Base-by-base conservation (phyloP, 2,329 filamentous ascomycete genomes). In the Amylocarpus encephaloides region DNA sequence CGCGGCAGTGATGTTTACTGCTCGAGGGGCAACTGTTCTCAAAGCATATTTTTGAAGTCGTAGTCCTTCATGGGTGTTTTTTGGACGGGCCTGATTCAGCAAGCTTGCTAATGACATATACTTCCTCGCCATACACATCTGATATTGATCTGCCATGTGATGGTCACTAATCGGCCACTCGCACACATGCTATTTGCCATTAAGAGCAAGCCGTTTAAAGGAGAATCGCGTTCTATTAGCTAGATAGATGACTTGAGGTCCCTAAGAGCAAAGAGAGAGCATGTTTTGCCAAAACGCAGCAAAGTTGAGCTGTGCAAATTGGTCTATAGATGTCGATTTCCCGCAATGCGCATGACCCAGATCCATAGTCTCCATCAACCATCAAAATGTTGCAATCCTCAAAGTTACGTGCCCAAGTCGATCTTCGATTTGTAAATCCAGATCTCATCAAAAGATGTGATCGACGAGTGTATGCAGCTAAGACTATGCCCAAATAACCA, bases 321-420 rank as follows among this genome's bases (percentile, higher is more conserved):
- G 4, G 22, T 26, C 22, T 26, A 26, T 26, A 26, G 22, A 26
- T 26, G 22, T 26, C 22, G 22, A 26, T 26, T 26, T 7, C 22
- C 22, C 22, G 22, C 22, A 26, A n/a, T n/a, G 22, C 22, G 22
- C 22, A 26, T 7, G 22, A 26, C 22, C 22, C 22, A 26, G 22
- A 26, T 26, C 22, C 22, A 26, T 26, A 26, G 22, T 26, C 22
- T 26, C 26, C 42, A 44, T 44, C 42, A 44, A 44, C 26, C 42
- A 33, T 34, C 43, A 46, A 46, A 13, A 46, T 46, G 43, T 38
- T 32, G 32, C 43, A 35, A 35, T 34, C 39, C 29, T 47, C 43
- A 34, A 49, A 47, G 32, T 43, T 43, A 48, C 39, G 41, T 41
- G 39, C 29, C 46, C 41, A 49, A 46, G 36, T 46, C 38, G 34